These are phyloP conservation scores for Neurospora sp. DNA, from an alignment of 2,329 filamentous ascomycete genomes.

Conservation along the genomic window DNA sequence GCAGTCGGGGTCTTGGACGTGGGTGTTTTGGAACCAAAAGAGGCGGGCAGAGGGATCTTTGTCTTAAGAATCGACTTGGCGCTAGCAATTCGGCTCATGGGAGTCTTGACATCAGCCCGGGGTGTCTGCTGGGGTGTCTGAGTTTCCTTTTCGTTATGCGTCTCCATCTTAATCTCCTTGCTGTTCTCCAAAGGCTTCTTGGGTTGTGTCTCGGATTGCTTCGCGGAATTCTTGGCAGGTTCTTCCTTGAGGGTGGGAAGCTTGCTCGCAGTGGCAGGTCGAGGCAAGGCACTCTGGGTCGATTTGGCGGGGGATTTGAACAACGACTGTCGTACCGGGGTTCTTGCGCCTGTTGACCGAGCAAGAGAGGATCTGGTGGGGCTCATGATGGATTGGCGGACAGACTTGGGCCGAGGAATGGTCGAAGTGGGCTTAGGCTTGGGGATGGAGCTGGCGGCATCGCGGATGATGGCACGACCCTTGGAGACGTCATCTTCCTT, in stretches of 20 bases:
- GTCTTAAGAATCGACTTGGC: constrained; percentile 46
- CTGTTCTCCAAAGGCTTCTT: constrained; percentile 4
- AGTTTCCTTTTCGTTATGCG: constrained; percentile 21
- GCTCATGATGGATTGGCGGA: constrained; percentile 54
- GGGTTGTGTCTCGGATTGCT: background rate
- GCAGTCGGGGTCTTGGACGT: constrained; percentile 39
- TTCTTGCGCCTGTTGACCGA: constrained; percentile 46
- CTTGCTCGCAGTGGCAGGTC: constrained; percentile 42
- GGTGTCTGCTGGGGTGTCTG: constrained; percentile 13
- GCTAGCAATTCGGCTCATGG: constrained; percentile 40
- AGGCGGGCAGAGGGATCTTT: constrained; percentile 36
- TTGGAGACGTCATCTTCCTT: constrained; percentile 61
- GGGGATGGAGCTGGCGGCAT: constrained; percentile 36
- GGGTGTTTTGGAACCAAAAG: constrained; percentile 36
- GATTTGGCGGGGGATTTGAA: constrained; percentile 47
- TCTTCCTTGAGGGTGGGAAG: constrained; percentile 14
- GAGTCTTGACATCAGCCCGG: constrained; percentile 31
- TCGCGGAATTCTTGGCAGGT: background rate
- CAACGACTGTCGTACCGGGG: constrained; percentile 36
- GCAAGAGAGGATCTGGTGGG: constrained; percentile 69
- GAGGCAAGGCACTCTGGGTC: constrained; percentile 32
- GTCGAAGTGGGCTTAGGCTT: constrained; percentile 34
- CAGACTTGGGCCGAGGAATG: constrained; percentile 35
- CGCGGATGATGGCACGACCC: constrained; percentile 48
- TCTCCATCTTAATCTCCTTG: constrained; percentile 5